These are phyloP conservation scores for Nicotiana obtusifolia DNA, from an alignment of 257 asterid genomes.

Conservation along the genomic window DNA sequence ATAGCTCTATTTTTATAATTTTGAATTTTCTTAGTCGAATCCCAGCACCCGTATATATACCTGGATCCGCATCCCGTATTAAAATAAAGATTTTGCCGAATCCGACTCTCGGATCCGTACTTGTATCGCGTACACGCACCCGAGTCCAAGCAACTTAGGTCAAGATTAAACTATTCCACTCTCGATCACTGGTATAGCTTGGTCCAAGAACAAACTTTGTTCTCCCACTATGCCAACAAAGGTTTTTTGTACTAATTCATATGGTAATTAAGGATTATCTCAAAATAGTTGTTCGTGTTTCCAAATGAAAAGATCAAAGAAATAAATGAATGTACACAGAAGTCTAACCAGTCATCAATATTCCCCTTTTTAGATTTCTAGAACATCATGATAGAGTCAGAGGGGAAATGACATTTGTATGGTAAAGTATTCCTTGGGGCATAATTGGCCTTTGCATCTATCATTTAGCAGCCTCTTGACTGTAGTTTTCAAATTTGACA, in stretches of 20 bases:
- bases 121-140: no score
- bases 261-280: not conserved
- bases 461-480: not conserved
- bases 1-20: no score
- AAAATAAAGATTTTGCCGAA: no score
- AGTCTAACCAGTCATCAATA: not conserved
- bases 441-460: not conserved
- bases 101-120: no score
- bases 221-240: not conserved
- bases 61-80: no score
- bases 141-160: no score
- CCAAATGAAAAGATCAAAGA: not conserved
- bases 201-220: not conserved
- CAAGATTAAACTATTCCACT: not conserved
- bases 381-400: not conserved
- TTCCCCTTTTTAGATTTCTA: not conserved
- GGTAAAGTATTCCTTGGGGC: not conserved
- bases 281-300: not conserved
- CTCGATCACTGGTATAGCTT: not conserved
- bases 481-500: not conserved
- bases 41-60: no score
- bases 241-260: not conserved
- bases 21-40: no score
- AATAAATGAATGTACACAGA: not conserved
- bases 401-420: not conserved